Conservation (phyloP, 1,284 basidiomycete species). For the Ustilago bromivora region DNA sequence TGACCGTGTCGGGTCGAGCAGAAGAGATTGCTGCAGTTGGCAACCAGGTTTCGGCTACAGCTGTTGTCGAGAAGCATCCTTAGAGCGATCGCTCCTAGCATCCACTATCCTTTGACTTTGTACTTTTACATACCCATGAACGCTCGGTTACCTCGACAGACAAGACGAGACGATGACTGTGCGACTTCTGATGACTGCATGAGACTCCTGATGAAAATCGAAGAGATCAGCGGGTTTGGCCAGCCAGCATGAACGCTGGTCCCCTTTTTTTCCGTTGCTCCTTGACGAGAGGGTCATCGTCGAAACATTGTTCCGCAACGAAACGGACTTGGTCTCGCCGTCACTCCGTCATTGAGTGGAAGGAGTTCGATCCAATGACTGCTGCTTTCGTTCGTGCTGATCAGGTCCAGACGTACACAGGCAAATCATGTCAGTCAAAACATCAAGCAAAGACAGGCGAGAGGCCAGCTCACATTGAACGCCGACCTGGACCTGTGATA, state of each 20-base stretch:
- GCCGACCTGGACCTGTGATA: no score
- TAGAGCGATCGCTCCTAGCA: not conserved
- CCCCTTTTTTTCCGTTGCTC: not conserved
- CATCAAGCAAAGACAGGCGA: no score
- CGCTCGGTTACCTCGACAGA: not conserved
- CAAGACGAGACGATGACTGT: no score
- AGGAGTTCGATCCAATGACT: not conserved
- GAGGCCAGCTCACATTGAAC: no score
- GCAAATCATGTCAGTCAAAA: no score
- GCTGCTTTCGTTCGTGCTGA: not conserved
- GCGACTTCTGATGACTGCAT: no score
- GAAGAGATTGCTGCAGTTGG: conserved; percentile 47
- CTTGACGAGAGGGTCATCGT: not conserved
- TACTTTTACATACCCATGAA: conserved; percentile 12
- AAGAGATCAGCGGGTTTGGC: no score
- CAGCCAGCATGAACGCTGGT: no score
- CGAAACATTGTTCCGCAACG: not conserved
- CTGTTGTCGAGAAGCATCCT: conserved; percentile 25
- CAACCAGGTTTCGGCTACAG: conserved; percentile 9
- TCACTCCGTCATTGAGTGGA: not conserved
- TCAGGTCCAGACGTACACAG: no score
- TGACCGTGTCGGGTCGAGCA: conserved; percentile 55
- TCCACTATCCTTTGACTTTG: not conserved
- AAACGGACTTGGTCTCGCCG: not conserved
- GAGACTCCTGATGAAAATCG: no score